Base-by-base conservation (phyloP, 768 basidiomycete species). In the Termitomyces titanicus region DNA sequence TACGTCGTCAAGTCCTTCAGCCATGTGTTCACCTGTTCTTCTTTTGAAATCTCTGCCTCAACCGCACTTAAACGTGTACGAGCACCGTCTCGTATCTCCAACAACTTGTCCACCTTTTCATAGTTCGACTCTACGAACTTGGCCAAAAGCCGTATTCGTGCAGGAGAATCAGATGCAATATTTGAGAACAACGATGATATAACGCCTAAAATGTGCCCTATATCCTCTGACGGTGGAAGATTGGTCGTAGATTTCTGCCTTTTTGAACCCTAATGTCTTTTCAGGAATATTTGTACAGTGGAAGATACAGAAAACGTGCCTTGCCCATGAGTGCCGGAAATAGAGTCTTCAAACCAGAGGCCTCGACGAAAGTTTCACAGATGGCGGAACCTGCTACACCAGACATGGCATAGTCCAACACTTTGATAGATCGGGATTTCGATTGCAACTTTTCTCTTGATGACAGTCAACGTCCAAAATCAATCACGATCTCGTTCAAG, bases 321-420 rank as follows among this genome's bases (percentile, higher is more conserved):
- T 96, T 96, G 69, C 93, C 91, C 93, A 98, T 96, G 56, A 98
- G 88, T 0, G 86, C 83, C 1, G 91, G 81, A 67, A 98, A 99
- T 42, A 99, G 71, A 1, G 86, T 89, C 72, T 94, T 98, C 40
- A 99, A 73, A 0, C 96, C 97, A 1, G 87, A 72, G 0, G 84
- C 87, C 54, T 96, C 93, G 9, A 99, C 82, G 63, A 99, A 98
- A 33, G 82, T 80, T 65, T 89, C 85, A 68, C 94, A 97, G 11
- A 85, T 72, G 12, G 77, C 72, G 1, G 85, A 74, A 31, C 94
- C 84, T 49, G 86, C 68, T 35, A 84, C 65, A 18, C 90, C 88
- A 43, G 94, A 89, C 80, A 96, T 83, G 1, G 95, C 94, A 66
- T 93, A 88, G 65, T 96, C 91, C 11, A 99, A 74, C 1, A 88